A percentile compares a stretch with the other conserved stretches of the same genome.
These are phyloP conservation scores for Boletales sp. DNA, from an alignment of 768 basidiomycete species.

Conservation along the genomic window DNA sequence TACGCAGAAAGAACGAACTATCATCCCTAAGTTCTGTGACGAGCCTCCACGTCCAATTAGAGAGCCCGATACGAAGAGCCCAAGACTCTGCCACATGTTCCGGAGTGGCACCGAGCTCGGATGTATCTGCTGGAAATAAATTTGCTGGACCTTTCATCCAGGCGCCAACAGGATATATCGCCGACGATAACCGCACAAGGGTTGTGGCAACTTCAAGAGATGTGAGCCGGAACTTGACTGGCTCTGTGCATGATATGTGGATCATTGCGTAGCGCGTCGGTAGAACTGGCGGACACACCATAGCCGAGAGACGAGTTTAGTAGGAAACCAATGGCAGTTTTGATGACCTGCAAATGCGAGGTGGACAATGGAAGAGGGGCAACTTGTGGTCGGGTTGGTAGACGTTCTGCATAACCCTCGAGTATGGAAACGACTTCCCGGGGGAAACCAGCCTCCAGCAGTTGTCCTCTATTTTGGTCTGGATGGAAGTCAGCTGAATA, in stretches of 20 bases:
- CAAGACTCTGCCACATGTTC: constrained; percentile 51
- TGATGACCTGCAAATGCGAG: constrained; percentile 66
- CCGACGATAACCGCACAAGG: constrained; percentile 61
- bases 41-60: constrained; percentile 75
- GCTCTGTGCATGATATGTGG: constrained; percentile 43
- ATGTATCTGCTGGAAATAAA: constrained; percentile 21
- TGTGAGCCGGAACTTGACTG: constrained; percentile 64
- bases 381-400: constrained; percentile 36
- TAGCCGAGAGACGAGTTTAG: constrained; percentile 76
- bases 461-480: constrained; percentile 74
- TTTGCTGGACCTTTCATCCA: constrained; percentile 46
- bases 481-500: constrained; percentile 1
- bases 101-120: constrained; percentile 16
- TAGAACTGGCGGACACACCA: constrained; percentile 43
- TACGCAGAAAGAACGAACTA: constrained; percentile 38
- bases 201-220: constrained; percentile 67
- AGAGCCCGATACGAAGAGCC: constrained; percentile 59
- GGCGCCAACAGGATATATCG: constrained; percentile 69
- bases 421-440: constrained; percentile 64
- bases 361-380: constrained; percentile 51
- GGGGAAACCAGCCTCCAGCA: constrained; percentile 70
- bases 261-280: constrained; percentile 1
- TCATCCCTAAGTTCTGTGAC: constrained; percentile 74
- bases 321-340: constrained; percentile 75
- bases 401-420: constrained; percentile 54